Evolutionary conservation across 345 rosid genomes (phyloP), one percentile per base, ranked within the genome.

Genomic region (Laguncularia racemosa): DNA sequence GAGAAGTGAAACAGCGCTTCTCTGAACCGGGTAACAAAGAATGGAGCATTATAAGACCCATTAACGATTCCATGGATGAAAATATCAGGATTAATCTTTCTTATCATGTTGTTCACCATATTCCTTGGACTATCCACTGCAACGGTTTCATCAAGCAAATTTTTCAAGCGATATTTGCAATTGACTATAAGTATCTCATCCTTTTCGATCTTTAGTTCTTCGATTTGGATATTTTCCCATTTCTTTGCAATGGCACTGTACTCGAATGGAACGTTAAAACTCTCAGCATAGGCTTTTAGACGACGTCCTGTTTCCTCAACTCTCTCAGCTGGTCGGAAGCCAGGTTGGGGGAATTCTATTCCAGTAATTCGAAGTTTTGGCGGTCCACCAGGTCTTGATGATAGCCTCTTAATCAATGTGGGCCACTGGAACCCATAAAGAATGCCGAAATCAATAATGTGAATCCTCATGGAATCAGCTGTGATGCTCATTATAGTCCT

Each of bases 401-500:
- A 78, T 44, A 90, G 70, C 52, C 80, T 67, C 57, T 95, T 84
- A 21, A 95, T 81, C 59, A 95, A 71, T 26, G 86, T 76, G 11
- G 99, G 99, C 97, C 97, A 95, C 10, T 90, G 97, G 64, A 86
- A 93, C 62, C 97, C 99, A 62, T 93, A 89, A 2, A 82, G 77
- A 48, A 95, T 79, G 59, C 99, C 99, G 46, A 95, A 95, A 77
- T 95, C 97, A 57, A 95, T 81, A 18, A 95, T 61, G 67, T 95
- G 99, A 63, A 95, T 70, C 53, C 83, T 75, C 52, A 3, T 72
- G 19, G 90, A 76, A 2, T 70, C 74, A 17, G 67, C 73, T 52
- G 92, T 80, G 55, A 65, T 67, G 38, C 49, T 67, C 46, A 52
- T 54, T 58, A 95, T 84, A 1, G 77, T 84, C 73, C 62, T 82